phyloP scores from a whole-genome alignment of 805 yeast genomes.

The Candida wancherniae region DNA sequence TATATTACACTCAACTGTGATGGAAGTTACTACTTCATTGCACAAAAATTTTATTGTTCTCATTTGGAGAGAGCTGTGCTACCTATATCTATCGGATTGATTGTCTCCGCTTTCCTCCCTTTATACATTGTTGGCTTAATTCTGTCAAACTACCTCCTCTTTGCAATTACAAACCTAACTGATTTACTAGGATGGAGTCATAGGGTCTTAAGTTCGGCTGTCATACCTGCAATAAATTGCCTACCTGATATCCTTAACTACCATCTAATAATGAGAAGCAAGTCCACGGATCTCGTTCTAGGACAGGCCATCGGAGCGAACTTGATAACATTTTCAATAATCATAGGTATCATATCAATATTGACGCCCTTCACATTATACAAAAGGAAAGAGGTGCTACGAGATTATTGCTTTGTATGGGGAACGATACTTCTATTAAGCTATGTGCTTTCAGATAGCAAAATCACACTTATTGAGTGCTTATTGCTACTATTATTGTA shows the following conservation, averaged over 20 bases:
- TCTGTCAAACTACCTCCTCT: constrained; percentile 31
- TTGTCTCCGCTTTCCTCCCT: constrained; percentile 17
- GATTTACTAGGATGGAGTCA: constrained; percentile 20
- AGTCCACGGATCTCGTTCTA: constrained; percentile 29
- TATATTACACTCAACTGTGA: constrained; percentile 20
- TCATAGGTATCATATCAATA: constrained; percentile 29
- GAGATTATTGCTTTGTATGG: constrained; percentile 29
- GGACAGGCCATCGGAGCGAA: constrained; percentile 38
- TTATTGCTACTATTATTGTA: constrained; percentile 18
- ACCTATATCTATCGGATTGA: constrained; percentile 1
- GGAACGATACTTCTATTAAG: constrained; percentile 23
- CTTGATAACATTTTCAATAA: constrained; percentile 28
- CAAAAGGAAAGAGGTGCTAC: constrained; percentile 16
- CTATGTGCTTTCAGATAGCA: constrained; percentile 30
- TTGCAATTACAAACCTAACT: constrained; percentile 26
- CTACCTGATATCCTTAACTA: constrained; percentile 36
- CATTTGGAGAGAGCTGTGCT: constrained; percentile 1
- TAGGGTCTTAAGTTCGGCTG: constrained; percentile 28
- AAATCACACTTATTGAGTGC: constrained; percentile 29
- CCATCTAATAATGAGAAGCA: constrained; percentile 24
- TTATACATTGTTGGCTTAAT: constrained; percentile 32
- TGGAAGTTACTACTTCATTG: constrained; percentile 21
- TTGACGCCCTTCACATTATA: constrained; percentile 22
- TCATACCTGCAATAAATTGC: constrained; percentile 35
- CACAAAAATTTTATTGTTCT: constrained; percentile 28